Evolutionary conservation across 2,329 filamentous ascomycete genomes (phyloP).

Genomic region (Cryoendolithus antarcticus): DNA sequence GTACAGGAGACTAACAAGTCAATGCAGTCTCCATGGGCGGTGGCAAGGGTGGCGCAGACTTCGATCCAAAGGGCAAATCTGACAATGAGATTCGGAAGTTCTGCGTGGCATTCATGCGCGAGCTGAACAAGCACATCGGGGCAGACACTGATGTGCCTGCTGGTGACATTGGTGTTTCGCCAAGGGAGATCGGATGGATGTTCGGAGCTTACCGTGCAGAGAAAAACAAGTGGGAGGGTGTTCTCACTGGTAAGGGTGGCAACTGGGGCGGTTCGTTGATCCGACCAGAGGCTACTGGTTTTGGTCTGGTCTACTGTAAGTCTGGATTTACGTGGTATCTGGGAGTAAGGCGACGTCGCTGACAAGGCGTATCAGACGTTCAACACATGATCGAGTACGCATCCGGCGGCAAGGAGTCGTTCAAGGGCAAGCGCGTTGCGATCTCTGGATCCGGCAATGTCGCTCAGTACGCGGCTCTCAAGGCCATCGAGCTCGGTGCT

Average conservation of each 20-base stretch:
- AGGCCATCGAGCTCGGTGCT: slow-evolving; percentile 89
- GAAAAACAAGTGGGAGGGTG: slow-evolving; percentile 86
- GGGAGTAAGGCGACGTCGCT: slow-evolving; percentile 1
- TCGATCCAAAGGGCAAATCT: slow-evolving; percentile 97
- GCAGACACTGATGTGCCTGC: slow-evolving; percentile 93
- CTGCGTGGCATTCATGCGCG: slow-evolving; percentile 91
- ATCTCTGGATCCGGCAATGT: slow-evolving; percentile 97
- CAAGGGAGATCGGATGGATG: slow-evolving; percentile 85
- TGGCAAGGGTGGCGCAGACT: slow-evolving; percentile 95
- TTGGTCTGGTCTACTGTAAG: slow-evolving; percentile 77
- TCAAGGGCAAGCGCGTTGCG: slow-evolving; percentile 84
- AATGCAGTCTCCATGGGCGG: slow-evolving; percentile 68
- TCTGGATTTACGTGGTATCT: slow-evolving; percentile 5
- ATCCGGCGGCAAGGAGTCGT: slow-evolving; percentile 62
- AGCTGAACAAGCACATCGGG: slow-evolving; percentile 91
- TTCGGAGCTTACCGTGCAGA: slow-evolving; percentile 88
- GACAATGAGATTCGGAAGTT: slow-evolving; percentile 97
- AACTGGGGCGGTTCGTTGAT: slow-evolving; percentile 90
- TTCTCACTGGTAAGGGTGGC: slow-evolving; percentile 89
- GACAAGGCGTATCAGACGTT: slow-evolving; percentile 44
- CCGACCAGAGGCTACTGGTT: slow-evolving; percentile 92
- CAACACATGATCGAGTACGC: slow-evolving; percentile 90
- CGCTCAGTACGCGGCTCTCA: slow-evolving; percentile 92
- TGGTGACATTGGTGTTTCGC: slow-evolving; percentile 88
- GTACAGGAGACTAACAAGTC: no score